phyloP scores from a whole-genome alignment of 352 stramenopile species.

The Phytopythium cucurbitacearum region DNA sequence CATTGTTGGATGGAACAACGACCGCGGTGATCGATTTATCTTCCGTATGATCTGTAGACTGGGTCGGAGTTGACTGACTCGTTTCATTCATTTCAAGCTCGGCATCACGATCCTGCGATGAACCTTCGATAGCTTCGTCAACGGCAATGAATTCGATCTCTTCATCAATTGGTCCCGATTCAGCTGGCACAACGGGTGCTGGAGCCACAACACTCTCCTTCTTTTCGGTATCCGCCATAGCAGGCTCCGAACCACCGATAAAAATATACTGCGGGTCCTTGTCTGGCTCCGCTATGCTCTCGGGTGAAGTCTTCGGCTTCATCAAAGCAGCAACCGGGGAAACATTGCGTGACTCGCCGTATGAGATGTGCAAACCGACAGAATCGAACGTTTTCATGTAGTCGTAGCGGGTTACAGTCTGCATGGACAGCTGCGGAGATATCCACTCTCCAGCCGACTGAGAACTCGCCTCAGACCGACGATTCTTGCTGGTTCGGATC shows the following conservation, averaged over 20 bases:
- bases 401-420: neutral
- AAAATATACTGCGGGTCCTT: slow-evolving; percentile 4
- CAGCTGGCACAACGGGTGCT: neutral
- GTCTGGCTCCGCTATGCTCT: neutral
- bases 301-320: neutral
- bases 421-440: neutral
- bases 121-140: neutral
- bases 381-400: neutral
- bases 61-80: neutral
- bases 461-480: neutral
- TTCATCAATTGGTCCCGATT: neutral
- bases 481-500: slow-evolving; percentile 22
- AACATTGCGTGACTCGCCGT: no score
- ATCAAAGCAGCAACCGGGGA: neutral
- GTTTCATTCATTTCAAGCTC: neutral
- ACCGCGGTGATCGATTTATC: no score
- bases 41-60: neutral
- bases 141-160: slow-evolving; percentile 4
- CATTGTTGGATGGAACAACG: no score
- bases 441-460: neutral
- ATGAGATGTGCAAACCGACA: neutral
- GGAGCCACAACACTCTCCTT: neutral
- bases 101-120: neutral
- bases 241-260: slow-evolving; percentile 1
- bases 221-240: neutral